These are phyloP conservation scores for Schoenoplectus tabernaemontani DNA, from an alignment of 202 grass and related monocot genomes.

Conservation along the genomic window DNA sequence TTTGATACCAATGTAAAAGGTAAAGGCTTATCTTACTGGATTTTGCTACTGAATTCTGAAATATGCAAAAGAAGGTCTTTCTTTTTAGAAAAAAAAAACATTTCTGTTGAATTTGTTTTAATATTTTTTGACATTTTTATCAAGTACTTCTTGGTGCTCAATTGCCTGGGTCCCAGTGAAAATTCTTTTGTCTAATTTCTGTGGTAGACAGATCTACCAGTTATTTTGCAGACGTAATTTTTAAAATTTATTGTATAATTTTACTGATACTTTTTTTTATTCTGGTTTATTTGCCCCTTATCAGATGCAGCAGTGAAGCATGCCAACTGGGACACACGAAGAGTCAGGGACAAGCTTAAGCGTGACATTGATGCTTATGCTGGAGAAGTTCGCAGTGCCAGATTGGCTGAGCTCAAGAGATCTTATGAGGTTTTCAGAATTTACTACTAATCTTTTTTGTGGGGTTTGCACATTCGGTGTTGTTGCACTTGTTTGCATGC, in stretches of 20 bases:
- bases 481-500: neutral
- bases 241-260: neutral
- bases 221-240: neutral
- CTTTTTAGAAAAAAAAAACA: too few species aligned
- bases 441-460: neutral
- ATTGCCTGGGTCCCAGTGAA: neutral
- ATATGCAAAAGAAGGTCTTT: neutral
- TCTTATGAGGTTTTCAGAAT: conserved; percentile 48
- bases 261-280: neutral
- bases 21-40: conserved; percentile 17
- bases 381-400: conserved; percentile 34
- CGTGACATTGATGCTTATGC: conserved; percentile 49
- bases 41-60: conserved; percentile 2
- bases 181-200: neutral
- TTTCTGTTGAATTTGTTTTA: too few species aligned
- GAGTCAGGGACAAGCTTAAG: conserved; percentile 48
- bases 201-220: neutral
- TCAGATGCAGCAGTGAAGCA: conserved; percentile 54
- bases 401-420: conserved; percentile 55
- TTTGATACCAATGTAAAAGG: conserved; percentile 55
- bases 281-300: conserved; percentile 22
- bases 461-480: neutral
- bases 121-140: too few species aligned
- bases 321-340: conserved; percentile 51
- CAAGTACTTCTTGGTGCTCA: neutral